These are phyloP conservation scores for Knoxia roxburghii DNA, from an alignment of 257 asterid genomes.

Conservation along the genomic window DNA sequence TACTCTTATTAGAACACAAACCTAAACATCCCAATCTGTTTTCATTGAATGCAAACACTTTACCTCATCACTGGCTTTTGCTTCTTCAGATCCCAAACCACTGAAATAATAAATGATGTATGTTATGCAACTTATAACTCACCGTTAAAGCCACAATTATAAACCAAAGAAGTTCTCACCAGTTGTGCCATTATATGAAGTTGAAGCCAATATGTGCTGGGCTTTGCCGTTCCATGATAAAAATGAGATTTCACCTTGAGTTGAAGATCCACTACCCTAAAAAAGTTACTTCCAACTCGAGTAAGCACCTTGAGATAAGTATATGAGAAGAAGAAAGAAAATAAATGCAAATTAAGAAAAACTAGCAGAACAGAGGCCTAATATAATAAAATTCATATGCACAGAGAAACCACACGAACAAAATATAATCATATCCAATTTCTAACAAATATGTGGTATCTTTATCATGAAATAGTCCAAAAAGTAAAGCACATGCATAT, in stretches of 20 bases:
- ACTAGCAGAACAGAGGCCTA: background rate
- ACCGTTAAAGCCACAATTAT: background rate
- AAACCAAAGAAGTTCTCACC: conserved; percentile 45
- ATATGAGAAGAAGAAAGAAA: conserved; percentile 2
- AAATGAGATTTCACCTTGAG: conserved; percentile 92
- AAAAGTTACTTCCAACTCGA: conserved; percentile 13
- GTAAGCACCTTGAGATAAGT: background rate
- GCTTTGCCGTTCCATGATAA: conserved; percentile 92
- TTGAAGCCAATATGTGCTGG: conserved; percentile 85
- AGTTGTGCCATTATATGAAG: conserved; percentile 85
- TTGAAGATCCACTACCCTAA: conserved; percentile 89
- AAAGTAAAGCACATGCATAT: background rate
- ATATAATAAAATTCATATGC: background rate
- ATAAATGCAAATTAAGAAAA: background rate
- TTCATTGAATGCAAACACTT: background rate
- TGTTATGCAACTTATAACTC: conserved; percentile 17
- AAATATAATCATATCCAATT: background rate
- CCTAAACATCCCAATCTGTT: background rate
- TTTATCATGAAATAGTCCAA: background rate
- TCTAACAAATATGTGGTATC: background rate
- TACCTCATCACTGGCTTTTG: conserved; percentile 95
- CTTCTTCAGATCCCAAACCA: conserved; percentile 94
- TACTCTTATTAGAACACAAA: background rate
- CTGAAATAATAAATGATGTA: conserved; percentile 40
- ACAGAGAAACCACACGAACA: background rate